Base-by-base conservation (phyloP, 208 protist genomes). In the Wallacemonas sp. region DNA sequence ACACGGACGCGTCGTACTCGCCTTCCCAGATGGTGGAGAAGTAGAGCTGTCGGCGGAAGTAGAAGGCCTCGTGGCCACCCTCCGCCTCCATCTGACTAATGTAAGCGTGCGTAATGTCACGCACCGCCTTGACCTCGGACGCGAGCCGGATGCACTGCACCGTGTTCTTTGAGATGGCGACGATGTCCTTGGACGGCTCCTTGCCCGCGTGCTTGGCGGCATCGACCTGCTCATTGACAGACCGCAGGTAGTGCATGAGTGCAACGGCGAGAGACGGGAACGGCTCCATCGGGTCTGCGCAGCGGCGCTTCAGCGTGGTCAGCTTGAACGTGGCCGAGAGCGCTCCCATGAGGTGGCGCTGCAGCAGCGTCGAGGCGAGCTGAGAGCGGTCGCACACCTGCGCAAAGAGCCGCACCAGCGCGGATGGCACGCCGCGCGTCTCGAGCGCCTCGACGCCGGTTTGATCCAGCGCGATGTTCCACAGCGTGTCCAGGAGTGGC, bases 21-120 rank as follows among this genome's bases (percentile, higher is more conserved):
- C 41, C 78, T 36, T 93, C 83, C 83, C 84, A 96, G 43, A 69
- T 73, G 1, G 90, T 96, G 54, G 70, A 63, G 63, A 78, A 93
- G 78, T 88, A 96, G 2, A 93, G 69, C 73, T 93, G 86, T 12
- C 82, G 76, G 57, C 90, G 79, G 54, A 96, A 74, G 56, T 91
- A 83, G 41, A 92, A 92, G 0, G 78, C 79, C 54, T 88, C 80
- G n/a, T 41, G 71, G 12, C 41, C 30, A 27, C 52, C 61, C 4
- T 58, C 65, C 14, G 33, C 44, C 27, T 62, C 72, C 34, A 88
- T 49, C 11, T 62, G 63, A n/a, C 80, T 48, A 16, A 96, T 21
- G 29, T 78, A 76, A 19, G 62, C 55, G 68, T 92, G 83, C 12
- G 80, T 89, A 52, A 84, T 76, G 46, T 85, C 77, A 1, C 90